phyloP scores from a whole-genome alignment of 2,329 filamentous ascomycete species.

The Pseudogymnoascus sp. region DNA sequence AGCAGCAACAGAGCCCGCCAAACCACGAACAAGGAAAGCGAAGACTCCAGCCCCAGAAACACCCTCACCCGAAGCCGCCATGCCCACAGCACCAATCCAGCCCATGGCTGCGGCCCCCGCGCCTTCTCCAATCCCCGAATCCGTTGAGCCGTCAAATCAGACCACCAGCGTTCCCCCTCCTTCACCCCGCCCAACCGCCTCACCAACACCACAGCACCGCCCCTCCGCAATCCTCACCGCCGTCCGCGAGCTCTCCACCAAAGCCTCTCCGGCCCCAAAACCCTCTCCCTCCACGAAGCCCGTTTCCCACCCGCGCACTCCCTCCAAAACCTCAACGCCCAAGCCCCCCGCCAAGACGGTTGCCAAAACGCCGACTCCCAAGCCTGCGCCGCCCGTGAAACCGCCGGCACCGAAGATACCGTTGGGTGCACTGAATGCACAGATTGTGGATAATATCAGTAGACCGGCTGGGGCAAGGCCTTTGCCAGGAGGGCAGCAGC shows the following conservation, averaged over 20 bases:
- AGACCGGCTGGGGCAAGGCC: conserved; percentile 26
- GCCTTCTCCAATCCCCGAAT: background rate
- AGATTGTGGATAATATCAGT: conserved; percentile 27
- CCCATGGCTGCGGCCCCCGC: background rate
- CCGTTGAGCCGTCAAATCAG: background rate
- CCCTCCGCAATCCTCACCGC: background rate
- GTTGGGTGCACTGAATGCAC: conserved; percentile 23
- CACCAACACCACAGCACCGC: background rate
- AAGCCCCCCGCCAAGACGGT: background rate
- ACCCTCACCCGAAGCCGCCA: background rate
- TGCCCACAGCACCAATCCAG: background rate
- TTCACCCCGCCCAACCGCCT: background rate
- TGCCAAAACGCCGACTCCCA: background rate
- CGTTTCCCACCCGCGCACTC: background rate
- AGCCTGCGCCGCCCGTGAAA: background rate
- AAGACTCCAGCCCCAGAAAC: background rate
- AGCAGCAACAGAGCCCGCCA: background rate
- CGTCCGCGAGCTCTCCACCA: background rate
- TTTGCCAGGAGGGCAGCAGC: conserved; percentile 16
- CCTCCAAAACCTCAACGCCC: background rate
- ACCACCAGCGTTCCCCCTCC: background rate
- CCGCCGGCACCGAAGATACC: conserved; percentile 3
- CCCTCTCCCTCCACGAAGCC: background rate
- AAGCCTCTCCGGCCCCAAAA: background rate
- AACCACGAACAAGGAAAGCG: background rate